Evolutionary conservation across 2,329 filamentous ascomycete genomes (phyloP), one percentile per base, ranked within the genome.

Genomic region (Fusarium beomiforme): DNA sequence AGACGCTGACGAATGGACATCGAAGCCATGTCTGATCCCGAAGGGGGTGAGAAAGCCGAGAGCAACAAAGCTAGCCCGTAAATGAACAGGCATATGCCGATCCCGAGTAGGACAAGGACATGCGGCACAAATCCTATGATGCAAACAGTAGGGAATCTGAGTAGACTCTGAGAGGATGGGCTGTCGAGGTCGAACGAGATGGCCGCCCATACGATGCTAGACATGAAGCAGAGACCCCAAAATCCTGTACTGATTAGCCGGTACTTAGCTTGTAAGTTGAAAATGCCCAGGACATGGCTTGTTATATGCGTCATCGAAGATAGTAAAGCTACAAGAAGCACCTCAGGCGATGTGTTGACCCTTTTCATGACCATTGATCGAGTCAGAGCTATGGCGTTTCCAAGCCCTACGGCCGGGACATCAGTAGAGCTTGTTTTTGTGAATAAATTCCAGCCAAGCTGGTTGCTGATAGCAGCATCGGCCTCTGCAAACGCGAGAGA

Each of bases 51-150:
- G 10, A 82, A 55, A 19, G 93, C 92, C 2, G 94, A 95, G 9
- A 98, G 85, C 1, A 91, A 63, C 31, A 98, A 83, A 6, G 95
- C 95, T 24, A 96, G 75, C 1, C 83, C 83, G 78, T 98, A 98
- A 50, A 99, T 97, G 11, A 85, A 77, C 5, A 89, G 85, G 78
- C 96, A 98, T 19, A 91, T 83, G 8, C 89, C 64, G 49, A 98
- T 97, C 1, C 95, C 96, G 11, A 88, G 76, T 3, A 98, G 82
- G 16, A 98, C 93, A 26, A 97, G 84, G n/a, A 98, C 86, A 79
- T 98, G 95, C 2, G 96, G 96, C 37, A 98, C 92, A 79, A 98
- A 98, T 2, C 95, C 94, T 33, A 98, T 92, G 64, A 98, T 94
- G 76, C 93, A 98, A 42, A 98, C 94, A 0, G 95, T 98, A 6